Conservation (phyloP, 192 early-diverging fungal species). For the Ambispora gerdemannii region DNA sequence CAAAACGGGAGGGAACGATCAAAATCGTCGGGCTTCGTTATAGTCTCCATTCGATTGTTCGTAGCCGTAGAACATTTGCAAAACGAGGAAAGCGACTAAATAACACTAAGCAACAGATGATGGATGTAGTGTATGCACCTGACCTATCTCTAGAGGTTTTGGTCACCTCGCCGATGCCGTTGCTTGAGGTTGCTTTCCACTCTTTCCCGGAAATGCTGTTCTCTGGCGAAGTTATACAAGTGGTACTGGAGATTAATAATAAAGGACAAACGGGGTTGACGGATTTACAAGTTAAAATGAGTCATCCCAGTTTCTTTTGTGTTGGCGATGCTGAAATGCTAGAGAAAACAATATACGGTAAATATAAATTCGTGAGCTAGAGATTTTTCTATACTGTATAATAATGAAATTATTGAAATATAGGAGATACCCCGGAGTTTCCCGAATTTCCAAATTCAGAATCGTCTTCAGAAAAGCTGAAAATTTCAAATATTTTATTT, state of each 20-base stretch:
- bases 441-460: conserved; percentile 29
- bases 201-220: conserved; percentile 74
- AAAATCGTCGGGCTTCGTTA: conserved; percentile 73
- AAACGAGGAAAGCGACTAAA: conserved; percentile 71
- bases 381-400: too few species aligned
- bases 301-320: conserved; percentile 84
- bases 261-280: conserved; percentile 71
- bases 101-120: conserved; percentile 68
- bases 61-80: conserved; percentile 62
- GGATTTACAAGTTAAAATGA: conserved; percentile 70
- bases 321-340: conserved; percentile 52
- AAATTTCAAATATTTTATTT: conserved; percentile 53
- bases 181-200: conserved; percentile 75
- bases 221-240: conserved; percentile 75
- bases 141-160: conserved; percentile 69
- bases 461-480: conserved; percentile 22
- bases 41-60: conserved; percentile 74
- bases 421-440: background rate
- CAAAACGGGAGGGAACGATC: conserved; percentile 72
- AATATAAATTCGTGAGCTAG: conserved; percentile 27
- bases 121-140: conserved; percentile 57
- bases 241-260: conserved; percentile 79
- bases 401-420: conserved; percentile 16
- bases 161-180: conserved; percentile 79
- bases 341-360: conserved; percentile 44